A percentile compares a stretch with the other conserved stretches of the same genome.
Conservation (phyloP, 768 basidiomycete genomes). For the Lactifluus pinguis region DNA sequence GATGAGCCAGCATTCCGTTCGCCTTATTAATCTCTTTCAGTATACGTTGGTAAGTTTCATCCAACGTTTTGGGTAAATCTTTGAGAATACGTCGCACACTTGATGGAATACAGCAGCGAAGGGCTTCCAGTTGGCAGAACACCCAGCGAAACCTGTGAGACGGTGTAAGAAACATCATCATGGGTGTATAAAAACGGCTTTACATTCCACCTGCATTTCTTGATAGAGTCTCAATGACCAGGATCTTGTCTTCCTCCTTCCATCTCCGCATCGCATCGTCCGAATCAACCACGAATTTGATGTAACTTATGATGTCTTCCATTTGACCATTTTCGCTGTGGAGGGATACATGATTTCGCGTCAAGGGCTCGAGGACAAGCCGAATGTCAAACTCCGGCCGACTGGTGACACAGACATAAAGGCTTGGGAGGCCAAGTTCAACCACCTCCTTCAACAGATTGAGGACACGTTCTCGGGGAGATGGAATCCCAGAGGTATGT, state of each 20-base stretch:
- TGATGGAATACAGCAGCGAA: not conserved
- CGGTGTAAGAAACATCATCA: no score
- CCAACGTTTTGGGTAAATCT: not conserved
- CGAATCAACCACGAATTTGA: not conserved
- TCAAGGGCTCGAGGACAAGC: not conserved
- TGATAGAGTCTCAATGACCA: no score
- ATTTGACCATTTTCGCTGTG: not conserved
- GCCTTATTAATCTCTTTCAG: not conserved
- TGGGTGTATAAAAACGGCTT: no score
- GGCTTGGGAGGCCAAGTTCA: not conserved
- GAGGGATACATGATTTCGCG: not conserved
- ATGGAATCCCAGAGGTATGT: not conserved
- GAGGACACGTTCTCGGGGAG: not conserved
- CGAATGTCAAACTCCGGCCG: slow-evolving; percentile 4
- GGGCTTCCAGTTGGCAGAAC: no score
- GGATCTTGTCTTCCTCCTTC: no score
- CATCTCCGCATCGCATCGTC: not conserved
- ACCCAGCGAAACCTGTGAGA: no score
- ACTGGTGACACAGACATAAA: slow-evolving; percentile 1
- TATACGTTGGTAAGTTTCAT: not conserved
- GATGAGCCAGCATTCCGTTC: not conserved
- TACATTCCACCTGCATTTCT: no score
- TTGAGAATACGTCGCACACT: not conserved
- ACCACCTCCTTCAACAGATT: not conserved
- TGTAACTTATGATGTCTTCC: not conserved